Conservation (phyloP, 192 early-diverging fungal species). For the Podila minutissima region DNA sequence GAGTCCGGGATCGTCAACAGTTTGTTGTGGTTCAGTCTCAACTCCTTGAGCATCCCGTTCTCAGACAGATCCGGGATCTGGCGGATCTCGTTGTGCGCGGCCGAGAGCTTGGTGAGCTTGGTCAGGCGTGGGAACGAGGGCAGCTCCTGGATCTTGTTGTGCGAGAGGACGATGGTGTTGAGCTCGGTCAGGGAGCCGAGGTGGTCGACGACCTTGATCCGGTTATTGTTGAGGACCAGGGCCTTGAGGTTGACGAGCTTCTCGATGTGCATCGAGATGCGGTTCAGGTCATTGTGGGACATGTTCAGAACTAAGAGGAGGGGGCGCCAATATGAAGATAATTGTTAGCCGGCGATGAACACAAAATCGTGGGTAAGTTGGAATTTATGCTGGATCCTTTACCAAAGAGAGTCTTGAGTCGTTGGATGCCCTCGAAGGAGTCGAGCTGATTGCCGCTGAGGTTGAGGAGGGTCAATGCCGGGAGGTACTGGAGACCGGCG, state of each 20-base stretch:
- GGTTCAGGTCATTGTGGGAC: constrained; percentile 69
- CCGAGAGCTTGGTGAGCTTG: constrained; percentile 80
- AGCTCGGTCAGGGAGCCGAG: constrained; percentile 64
- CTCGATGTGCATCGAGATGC: constrained; percentile 65
- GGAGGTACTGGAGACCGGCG: constrained; percentile 62
- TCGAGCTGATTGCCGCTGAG: constrained; percentile 72
- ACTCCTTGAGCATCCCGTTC: constrained; percentile 70
- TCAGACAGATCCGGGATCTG: constrained; percentile 73
- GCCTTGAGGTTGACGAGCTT: constrained; percentile 76
- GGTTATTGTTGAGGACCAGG: constrained; percentile 83
- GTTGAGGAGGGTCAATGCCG: constrained; percentile 70
- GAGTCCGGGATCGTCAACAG: constrained; percentile 68
- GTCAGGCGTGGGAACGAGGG: constrained; percentile 63
- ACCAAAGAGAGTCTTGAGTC: constrained; percentile 71
- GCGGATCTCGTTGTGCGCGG: constrained; percentile 76
- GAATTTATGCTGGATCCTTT: constrained; percentile 5
- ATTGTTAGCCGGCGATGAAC: not conserved
- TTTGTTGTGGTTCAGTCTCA: constrained; percentile 82
- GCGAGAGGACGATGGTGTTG: constrained; percentile 84
- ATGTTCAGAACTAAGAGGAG: constrained; percentile 69
- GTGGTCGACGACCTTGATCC: constrained; percentile 72
- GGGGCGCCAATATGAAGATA: not conserved
- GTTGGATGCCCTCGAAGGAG: constrained; percentile 60
- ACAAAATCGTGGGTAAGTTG: not conserved
- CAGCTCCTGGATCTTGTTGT: constrained; percentile 73